Base-by-base conservation (phyloP, 305 asterid species). In the Stenogyne calaminthoides region DNA sequence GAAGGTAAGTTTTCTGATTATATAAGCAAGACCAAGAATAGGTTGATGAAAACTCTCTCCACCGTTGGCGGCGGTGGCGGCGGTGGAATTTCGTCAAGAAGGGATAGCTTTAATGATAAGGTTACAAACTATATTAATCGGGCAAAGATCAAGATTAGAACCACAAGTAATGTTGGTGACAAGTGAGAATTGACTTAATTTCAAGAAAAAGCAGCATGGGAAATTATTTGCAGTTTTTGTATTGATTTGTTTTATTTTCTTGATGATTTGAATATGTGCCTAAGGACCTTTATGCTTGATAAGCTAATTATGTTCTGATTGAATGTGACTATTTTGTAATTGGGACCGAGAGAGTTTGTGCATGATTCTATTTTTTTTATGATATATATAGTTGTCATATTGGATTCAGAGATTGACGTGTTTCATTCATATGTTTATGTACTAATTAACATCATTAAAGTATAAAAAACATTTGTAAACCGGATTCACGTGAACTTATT, bases 91-190 rank as follows among this genome's bases (percentile, higher is more conserved):
- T 42, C 81, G 0, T 51, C 78, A 18, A 82, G 86, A 75, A 83
- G 85, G 52, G 96, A 90, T 32, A 90, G 92, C 58, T 80, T 90
- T 37, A 79, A 87, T 42, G 88, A 88, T 49, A 85, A 73, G 76
- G 76, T 84, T n/a, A 64, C 80, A 34, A 69, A 44, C 58, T 90
- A 83, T 57, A 87, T 88, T 66, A 57, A 81, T 54, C 81, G 70
- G 4, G 80, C 89, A 5, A 87, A 67, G 77, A 67, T 77, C 16
- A 84, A 87, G 82, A 79, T 84, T 32, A 79, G 84, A 51, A 80
- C 75, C 2, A 72, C 83, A 2, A 78, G 82, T 2, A 77, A 9
- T 40, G 75, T 66, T 15, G 87, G 69, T 1, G 82, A 36, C 11
- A 62, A 27, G 49, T 37, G 49, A 62, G 15, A 3, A 15, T 32